Base-by-base conservation (phyloP, 768 basidiomycete species). In the Dioszegia hungarica region DNA sequence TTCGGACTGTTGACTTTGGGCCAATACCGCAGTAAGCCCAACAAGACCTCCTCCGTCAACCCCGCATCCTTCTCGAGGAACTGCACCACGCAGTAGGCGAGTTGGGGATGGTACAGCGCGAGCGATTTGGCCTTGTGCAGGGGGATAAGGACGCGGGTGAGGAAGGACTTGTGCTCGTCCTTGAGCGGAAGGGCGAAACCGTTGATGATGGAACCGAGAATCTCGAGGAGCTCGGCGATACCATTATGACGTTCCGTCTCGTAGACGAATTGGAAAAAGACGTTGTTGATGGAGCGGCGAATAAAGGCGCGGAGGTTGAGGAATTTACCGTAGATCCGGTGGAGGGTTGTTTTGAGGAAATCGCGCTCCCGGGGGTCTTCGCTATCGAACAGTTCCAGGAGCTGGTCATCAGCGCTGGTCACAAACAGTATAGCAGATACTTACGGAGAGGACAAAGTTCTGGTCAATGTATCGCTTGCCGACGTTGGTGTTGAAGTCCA, bases 291-390 rank as follows among this genome's bases (percentile, higher is more conserved):
- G 56, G 94, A 97, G 57, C 95, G 86, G 53, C 95, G 88, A 70
- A 99, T 98, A 79, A 97, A 98, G 38, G 95, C 94, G 59, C 95
- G 91, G 40, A 98, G 84, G 75, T 93, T 95, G 70, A 98, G 85
- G 81, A 99, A 98, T 81, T 98, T 98, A 75, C 95, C 95, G 73
- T 99, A 99, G 77, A 99, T 98, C 57, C 95, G 87, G 76, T 99
- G 95, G 24, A 99, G 81, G 5, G 95, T 99, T 5, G 95, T 99
- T 80, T 99, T 99, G 70, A 99, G 84, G 77, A 99, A 99, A 75
- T 99, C 95, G 65, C 95, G 90, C 78, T 99, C 95, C 60, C 95
- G 84, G 27, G 95, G 95, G 73, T 99, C 95, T 78, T 99, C 95
- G 38, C 89, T 92, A 77, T 99, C 95, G 75, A 99, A 99, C 39